Evolutionary conservation across 164 flowering plant genomes (phyloP).

Genomic region (Stephania yunnanensis): DNA sequence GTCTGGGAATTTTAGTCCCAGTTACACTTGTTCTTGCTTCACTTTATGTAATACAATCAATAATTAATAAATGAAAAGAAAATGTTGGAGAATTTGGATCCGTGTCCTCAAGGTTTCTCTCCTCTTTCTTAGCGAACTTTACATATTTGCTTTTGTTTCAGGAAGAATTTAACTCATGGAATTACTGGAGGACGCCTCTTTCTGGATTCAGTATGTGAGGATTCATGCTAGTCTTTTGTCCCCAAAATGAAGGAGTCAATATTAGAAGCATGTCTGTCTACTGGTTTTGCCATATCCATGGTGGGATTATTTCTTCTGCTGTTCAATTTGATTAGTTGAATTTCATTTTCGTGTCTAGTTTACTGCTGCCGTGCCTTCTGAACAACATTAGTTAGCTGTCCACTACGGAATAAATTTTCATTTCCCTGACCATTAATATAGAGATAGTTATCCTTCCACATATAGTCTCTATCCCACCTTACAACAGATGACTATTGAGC

Average conservation of each 20-base stretch:
- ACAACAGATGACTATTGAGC: neutral
- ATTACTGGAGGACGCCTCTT: slow-evolving; percentile 81
- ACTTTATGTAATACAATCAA: neutral
- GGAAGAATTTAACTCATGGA: slow-evolving; percentile 96
- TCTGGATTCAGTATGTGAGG: slow-evolving; percentile 40
- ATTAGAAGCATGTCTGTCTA: slow-evolving; percentile 4
- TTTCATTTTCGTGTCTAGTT: neutral
- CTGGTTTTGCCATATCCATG: slow-evolving; percentile 11
- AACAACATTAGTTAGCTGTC: neutral
- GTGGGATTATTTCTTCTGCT: slow-evolving; percentile 13
- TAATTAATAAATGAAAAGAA: neutral
- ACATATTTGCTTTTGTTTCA: slow-evolving; percentile 21
- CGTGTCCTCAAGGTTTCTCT: neutral
- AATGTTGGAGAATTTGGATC: neutral
- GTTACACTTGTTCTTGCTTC: neutral
- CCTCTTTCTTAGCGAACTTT: neutral
- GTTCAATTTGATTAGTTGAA: neutral
- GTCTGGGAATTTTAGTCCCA: neutral
- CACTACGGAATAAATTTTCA: neutral
- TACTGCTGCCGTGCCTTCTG: neutral
- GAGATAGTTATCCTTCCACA: neutral
- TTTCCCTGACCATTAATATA: neutral
- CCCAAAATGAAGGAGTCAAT: slow-evolving; percentile 10
- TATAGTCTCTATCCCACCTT: neutral
- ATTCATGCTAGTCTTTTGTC: slow-evolving; percentile 1